phyloP scores from a whole-genome alignment of 176 grass and related monocot genomes.

The Calamus simplicifolius region DNA sequence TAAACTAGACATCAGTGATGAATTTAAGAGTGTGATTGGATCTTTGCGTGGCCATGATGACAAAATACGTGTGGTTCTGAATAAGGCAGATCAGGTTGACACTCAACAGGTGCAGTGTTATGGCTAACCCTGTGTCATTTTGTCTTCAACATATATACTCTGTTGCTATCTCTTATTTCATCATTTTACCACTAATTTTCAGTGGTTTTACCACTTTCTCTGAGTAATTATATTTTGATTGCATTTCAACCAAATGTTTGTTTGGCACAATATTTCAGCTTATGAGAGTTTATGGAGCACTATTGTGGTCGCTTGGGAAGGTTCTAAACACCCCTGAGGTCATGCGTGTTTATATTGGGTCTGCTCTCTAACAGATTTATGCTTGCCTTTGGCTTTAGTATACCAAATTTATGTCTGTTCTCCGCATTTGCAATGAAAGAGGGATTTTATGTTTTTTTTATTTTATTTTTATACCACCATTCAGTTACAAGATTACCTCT shows the following conservation, averaged over 20 bases:
- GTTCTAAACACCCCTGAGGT: slow-evolving; percentile 97
- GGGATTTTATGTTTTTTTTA: too few species aligned
- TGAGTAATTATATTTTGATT: too few species aligned
- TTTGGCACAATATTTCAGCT: slow-evolving; percentile 44
- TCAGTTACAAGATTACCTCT: too few species aligned
- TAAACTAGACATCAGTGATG: slow-evolving; percentile 22
- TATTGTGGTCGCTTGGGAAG: slow-evolving; percentile 99
- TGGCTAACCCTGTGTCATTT: too few species aligned
- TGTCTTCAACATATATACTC: too few species aligned
- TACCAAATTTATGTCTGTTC: background rate
- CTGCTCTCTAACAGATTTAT: background rate
- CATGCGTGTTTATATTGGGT: slow-evolving; percentile 95
- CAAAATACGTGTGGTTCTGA: slow-evolving; percentile 19
- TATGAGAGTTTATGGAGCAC: slow-evolving; percentile 99
- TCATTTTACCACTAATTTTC: too few species aligned
- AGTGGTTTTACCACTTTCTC: too few species aligned
- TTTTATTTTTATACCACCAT: too few species aligned
- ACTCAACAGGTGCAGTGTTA: slow-evolving; percentile 65
- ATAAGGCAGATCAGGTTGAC: slow-evolving; percentile 72
- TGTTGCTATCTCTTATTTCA: too few species aligned
- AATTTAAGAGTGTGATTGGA: slow-evolving; percentile 18
- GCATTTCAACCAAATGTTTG: background rate
- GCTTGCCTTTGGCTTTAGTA: background rate
- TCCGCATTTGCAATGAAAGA: background rate
- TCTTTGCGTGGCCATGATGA: slow-evolving; percentile 19